These are phyloP conservation scores for Starmerella apis DNA, from an alignment of 805 yeast genomes.

Conservation along the genomic window DNA sequence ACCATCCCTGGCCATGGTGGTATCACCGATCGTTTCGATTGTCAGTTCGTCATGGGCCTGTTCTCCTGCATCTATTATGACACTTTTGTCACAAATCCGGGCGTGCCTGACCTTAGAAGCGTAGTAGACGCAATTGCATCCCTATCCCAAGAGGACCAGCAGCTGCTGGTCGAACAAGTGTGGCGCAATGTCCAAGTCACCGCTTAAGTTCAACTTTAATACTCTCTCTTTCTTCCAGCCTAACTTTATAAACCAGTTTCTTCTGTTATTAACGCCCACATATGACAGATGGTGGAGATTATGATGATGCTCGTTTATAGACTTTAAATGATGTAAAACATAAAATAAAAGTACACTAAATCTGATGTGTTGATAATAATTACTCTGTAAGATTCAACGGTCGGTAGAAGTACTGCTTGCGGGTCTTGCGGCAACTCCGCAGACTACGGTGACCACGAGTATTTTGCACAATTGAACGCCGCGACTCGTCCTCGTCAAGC, in stretches of 20 bases:
- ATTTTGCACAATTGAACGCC: constrained; percentile 61
- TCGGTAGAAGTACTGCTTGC: constrained; percentile 74
- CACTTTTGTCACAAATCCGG: constrained; percentile 66
- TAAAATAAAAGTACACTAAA: not conserved
- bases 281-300: too few species aligned
- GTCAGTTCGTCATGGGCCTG: constrained; percentile 96
- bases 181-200: constrained; percentile 3
- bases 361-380: not conserved
- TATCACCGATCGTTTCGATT: constrained; percentile 92
- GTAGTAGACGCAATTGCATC: constrained; percentile 55
- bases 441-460: constrained; percentile 71
- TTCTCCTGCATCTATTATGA: constrained; percentile 87
- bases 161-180: constrained; percentile 4
- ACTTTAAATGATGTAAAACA: too few species aligned
- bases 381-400: constrained; percentile 17
- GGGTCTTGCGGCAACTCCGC: constrained; percentile 84
- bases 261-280: too few species aligned
- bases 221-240: not conserved
- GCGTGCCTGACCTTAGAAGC: constrained; percentile 48
- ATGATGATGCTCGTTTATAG: too few species aligned
- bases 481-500: constrained; percentile 58
- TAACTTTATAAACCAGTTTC: too few species aligned
- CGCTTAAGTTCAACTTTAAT: not conserved
- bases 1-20: constrained; percentile 99
- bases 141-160: constrained; percentile 17